Conservation (phyloP, 768 basidiomycete species). For the Coprinopsis cinerea region DNA sequence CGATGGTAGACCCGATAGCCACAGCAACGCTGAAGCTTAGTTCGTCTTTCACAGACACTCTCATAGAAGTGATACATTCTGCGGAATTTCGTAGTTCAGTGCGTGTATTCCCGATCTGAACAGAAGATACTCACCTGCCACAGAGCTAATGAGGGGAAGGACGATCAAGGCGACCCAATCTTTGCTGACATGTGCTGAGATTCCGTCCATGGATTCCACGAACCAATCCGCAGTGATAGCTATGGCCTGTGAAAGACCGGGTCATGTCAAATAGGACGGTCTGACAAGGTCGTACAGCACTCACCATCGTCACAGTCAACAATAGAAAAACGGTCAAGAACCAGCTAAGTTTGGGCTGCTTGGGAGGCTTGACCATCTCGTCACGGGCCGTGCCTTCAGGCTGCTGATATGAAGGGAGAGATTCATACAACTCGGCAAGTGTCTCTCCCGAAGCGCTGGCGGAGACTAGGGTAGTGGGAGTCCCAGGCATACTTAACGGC, state of each 20-base stretch:
- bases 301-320: conserved; percentile 55
- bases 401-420: not conserved
- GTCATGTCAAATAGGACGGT: not conserved
- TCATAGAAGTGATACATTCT: conserved; percentile 89
- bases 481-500: not conserved
- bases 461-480: not conserved
- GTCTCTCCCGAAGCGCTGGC: not conserved
- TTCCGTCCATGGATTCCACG: conserved; percentile 78
- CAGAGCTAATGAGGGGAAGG: conserved; percentile 76
- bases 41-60: conserved; percentile 82
- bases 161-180: conserved; percentile 89
- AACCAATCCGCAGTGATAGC: conserved; percentile 59
- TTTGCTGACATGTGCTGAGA: conserved; percentile 66
- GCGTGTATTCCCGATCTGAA: not conserved
- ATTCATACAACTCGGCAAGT: not conserved
- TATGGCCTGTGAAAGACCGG: conserved; percentile 33
- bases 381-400: not conserved
- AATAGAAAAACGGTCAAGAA: conserved; percentile 51
- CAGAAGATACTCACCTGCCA: conserved; percentile 48
- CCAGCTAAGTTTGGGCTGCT: conserved; percentile 54
- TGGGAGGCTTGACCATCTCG: conserved; percentile 14
- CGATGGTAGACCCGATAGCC: conserved; percentile 74
- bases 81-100: conserved; percentile 10
- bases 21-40: conserved; percentile 80
- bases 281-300: conserved; percentile 13